Evolutionary conservation across 2,329 filamentous ascomycete genomes (phyloP), one percentile per base, ranked within the genome.

Genomic region (Lecanoromycetidae sp.): DNA sequence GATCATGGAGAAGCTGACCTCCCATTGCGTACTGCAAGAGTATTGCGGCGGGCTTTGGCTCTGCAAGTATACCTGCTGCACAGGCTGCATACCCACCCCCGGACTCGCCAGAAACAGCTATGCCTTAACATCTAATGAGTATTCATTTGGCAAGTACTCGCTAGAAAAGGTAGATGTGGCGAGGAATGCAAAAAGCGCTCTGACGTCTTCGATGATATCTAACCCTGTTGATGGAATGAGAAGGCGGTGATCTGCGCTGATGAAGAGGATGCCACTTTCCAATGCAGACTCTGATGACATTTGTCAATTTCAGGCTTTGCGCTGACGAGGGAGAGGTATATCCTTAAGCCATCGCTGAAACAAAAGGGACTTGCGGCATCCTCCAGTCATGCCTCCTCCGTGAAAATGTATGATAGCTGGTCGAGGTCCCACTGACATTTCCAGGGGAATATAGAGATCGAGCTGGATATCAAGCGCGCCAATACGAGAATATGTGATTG

Each of bases 241-340:
- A n/a, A 44, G 41, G 12, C 41, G 41, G 23, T 44, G 20, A 30
- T 44, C 41, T 7, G 41, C 19, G 27, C 29, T 33, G 29, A 44
- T 23, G 41, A 44, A 44, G 30, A 34, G 41, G 20, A 35, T 35
- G 12, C 29, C 29, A 22, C 27, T 2, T 25, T 15, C 36, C 6
- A 38, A 17, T 6, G 22, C 15, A 10, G 36, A 20, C 7, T 38
- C 36, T 38, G 36, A 3, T 20, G 22, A 15, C 5, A 25, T 17
- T 5, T 12, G 30, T 34, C 12, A 17, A 34, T 34, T 9, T 35
- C 8, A 6, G 15, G 5, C 4, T 30, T 10, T 3, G n/a, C 1
- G n/a, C 5, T 19, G 26, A 22, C 3, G 26, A 33, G 32, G 26
- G 15, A 13, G 39, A 33, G 27, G 8, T 22, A 20, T 23, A 20